Evolutionary conservation across 2,329 filamentous ascomycete genomes (phyloP).

Genomic region (Alternaria conjuncta): DNA sequence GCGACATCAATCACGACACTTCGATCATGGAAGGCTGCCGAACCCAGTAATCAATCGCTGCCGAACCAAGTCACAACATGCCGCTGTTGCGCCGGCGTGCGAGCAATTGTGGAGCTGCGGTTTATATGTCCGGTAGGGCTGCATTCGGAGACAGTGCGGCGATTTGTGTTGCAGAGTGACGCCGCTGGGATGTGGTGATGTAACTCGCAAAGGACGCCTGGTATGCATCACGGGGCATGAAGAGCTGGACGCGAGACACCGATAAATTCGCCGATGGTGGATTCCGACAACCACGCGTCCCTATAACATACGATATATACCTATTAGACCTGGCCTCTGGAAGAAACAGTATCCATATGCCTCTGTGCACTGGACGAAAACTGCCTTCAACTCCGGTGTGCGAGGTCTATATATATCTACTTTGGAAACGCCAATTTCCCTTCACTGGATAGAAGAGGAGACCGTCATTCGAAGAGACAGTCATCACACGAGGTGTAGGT

Average conservation of each 20-base stretch:
- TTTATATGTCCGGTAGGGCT: slow-evolving; percentile 15
- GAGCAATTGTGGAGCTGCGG: background rate
- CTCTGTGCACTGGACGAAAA: background rate
- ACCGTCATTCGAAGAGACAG: background rate
- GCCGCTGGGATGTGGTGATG: slow-evolving; percentile 1
- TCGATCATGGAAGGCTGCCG: slow-evolving; percentile 1
- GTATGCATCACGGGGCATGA: slow-evolving; percentile 1
- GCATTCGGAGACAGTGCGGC: slow-evolving; percentile 2
- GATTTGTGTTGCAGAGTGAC: slow-evolving; percentile 2
- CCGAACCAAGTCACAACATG: background rate
- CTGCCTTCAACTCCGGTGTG: background rate
- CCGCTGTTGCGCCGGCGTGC: slow-evolving; percentile 3
- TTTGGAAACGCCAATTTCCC: background rate
- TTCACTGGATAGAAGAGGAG: background rate
- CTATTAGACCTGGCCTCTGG: background rate
- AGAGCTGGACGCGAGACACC: slow-evolving; percentile 7
- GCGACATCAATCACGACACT: slow-evolving; percentile 3
- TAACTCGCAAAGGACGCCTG: slow-evolving; percentile 1
- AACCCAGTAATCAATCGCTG: background rate
- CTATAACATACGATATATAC: slow-evolving; percentile 6
- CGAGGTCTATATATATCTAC: background rate
- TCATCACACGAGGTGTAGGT: background rate
- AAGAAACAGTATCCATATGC: background rate
- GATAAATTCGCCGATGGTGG: background rate
- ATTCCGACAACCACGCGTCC: slow-evolving; percentile 10